Conservation (phyloP, 2,329 filamentous ascomycete genomes). For the Sarocladiaceae sp. region DNA sequence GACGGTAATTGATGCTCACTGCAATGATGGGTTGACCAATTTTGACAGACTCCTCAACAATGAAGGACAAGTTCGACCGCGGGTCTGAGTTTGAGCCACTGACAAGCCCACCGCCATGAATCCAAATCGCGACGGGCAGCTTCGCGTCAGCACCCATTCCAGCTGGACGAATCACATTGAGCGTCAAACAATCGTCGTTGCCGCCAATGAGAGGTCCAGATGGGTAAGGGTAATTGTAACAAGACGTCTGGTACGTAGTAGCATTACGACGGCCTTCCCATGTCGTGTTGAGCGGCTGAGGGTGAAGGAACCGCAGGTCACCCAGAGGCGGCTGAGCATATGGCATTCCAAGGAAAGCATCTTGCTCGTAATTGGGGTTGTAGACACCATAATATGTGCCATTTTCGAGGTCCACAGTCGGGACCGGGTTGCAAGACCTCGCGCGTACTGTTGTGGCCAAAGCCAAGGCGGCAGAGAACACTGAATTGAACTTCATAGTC, state of each 20-base stretch:
- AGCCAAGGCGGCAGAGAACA: neutral
- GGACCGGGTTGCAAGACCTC: neutral
- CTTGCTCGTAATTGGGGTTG: slow-evolving; percentile 24
- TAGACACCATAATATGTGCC: neutral
- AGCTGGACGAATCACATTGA: slow-evolving; percentile 37
- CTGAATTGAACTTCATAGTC: neutral
- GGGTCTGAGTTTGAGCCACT: neutral
- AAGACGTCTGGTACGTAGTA: slow-evolving; percentile 39
- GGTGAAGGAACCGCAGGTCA: slow-evolving; percentile 44
- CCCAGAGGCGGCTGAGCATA: slow-evolving; percentile 47
- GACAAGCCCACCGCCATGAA: slow-evolving; percentile 51
- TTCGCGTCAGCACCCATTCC: slow-evolving; percentile 15
- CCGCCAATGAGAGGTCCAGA: slow-evolving; percentile 17
- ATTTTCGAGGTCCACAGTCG: neutral
- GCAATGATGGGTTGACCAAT: slow-evolving; percentile 50
- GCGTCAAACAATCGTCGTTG: slow-evolving; percentile 42
- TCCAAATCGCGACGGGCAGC: slow-evolving; percentile 38
- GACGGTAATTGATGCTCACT: slow-evolving; percentile 50
- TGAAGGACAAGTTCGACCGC: slow-evolving; percentile 19
- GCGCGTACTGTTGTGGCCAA: neutral
- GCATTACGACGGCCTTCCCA: slow-evolving; percentile 36
- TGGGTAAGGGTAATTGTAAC: slow-evolving; percentile 36
- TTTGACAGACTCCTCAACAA: slow-evolving; percentile 46
- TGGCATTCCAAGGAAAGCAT: slow-evolving; percentile 49
- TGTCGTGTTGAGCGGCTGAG: slow-evolving; percentile 40